Evolutionary conservation across 1,139 yeast genomes (phyloP).

Genomic region (Yamadazyma sp.): DNA sequence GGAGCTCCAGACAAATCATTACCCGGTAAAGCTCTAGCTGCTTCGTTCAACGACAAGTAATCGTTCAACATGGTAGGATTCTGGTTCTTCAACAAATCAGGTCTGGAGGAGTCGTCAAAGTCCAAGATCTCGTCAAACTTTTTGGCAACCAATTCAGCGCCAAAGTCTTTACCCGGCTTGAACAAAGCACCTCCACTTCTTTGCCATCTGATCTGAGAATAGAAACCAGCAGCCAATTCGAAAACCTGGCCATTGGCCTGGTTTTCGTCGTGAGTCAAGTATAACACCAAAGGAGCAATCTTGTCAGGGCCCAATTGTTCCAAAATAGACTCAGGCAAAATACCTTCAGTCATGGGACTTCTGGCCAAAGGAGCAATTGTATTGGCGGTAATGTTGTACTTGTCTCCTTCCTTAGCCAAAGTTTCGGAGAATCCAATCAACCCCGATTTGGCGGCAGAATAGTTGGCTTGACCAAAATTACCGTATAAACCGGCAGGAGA

Average conservation of each 20-base stretch:
- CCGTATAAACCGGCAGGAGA: constrained; percentile 98
- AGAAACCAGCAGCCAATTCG: constrained; percentile 95
- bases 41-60: constrained; percentile 53
- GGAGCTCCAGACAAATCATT: constrained; percentile 59
- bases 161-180: constrained; percentile 73
- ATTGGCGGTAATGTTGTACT: constrained; percentile 80
- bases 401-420: constrained; percentile 89
- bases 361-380: constrained; percentile 93
- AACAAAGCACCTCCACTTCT: constrained; percentile 84
- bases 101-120: constrained; percentile 55
- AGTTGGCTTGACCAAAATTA: constrained; percentile 95
- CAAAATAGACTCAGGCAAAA: constrained; percentile 82
- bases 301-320: constrained; percentile 82
- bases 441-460: constrained; percentile 91
- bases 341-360: constrained; percentile 92
- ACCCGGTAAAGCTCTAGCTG: constrained; percentile 52
- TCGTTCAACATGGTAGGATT: constrained; percentile 68
- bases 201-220: constrained; percentile 93
- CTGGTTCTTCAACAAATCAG: constrained; percentile 55
- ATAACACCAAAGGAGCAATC: constrained; percentile 86
- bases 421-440: constrained; percentile 92
- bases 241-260: constrained; percentile 69
- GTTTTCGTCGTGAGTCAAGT: constrained; percentile 67
- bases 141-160: constrained; percentile 81
- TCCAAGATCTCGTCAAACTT: constrained; percentile 64